A percentile compares a stretch with the other conserved stretches of the same genome.
Conservation (phyloP, 345 rosid species). For the Eutrema japonicum region DNA sequence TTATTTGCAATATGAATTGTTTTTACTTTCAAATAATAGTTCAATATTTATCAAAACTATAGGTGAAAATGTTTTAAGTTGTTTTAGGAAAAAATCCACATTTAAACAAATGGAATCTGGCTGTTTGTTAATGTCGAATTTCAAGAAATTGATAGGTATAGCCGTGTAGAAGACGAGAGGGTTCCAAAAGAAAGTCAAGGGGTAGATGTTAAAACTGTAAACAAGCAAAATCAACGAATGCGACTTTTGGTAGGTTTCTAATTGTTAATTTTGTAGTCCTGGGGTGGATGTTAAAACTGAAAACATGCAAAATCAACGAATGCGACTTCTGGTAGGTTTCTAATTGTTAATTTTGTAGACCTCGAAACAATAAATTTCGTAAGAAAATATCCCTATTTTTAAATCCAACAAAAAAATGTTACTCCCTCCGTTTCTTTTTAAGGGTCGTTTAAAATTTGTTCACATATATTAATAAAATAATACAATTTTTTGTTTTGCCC, state of each 20-base stretch:
- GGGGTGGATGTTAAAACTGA: too few species aligned
- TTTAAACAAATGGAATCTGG: neutral
- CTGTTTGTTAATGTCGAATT: neutral
- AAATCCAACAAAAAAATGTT: neutral
- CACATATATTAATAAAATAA: too few species aligned
- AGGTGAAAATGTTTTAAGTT: too few species aligned
- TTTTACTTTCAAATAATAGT: too few species aligned
- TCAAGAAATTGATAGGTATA: neutral
- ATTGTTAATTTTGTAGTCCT: constrained; percentile 1
- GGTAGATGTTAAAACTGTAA: constrained; percentile 2
- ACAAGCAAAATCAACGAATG: neutral
- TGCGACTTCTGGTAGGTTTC: constrained; percentile 2
- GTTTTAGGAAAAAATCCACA: neutral
- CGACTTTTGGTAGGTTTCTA: constrained; percentile 5
- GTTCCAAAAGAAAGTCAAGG: constrained; percentile 19
- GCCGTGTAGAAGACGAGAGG: neutral
- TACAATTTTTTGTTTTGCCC: too few species aligned
- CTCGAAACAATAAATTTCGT: constrained; percentile 15
- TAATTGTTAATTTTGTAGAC: neutral
- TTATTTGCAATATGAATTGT: too few species aligned
- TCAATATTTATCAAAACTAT: too few species aligned
- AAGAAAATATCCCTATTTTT: neutral
- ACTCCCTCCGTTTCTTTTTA: too few species aligned
- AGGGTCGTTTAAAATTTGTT: too few species aligned
- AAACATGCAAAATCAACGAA: neutral